Evolutionary conservation across 1,139 yeast genomes (phyloP).

Genomic region (Lodderomyces jiufengensis): DNA sequence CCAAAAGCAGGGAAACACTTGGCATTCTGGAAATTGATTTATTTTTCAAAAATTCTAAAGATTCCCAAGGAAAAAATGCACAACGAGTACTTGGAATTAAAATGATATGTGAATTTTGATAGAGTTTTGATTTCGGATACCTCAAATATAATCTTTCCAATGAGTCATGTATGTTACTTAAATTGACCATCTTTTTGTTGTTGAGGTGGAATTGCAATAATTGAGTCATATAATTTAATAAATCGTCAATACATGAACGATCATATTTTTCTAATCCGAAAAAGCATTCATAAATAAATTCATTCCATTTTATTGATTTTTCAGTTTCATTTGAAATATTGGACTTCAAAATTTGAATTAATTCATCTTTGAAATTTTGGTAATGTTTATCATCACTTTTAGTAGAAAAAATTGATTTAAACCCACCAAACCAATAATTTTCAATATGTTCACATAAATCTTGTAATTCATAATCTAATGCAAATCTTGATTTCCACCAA

Average conservation of each 20-base stretch:
- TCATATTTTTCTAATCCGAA: conserved; percentile 35
- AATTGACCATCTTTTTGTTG: conserved; percentile 49
- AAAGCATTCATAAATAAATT: conserved; percentile 50
- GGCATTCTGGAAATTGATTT: conserved; percentile 75
- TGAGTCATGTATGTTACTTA: conserved; percentile 44
- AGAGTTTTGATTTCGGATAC: conserved; percentile 21
- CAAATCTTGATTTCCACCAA: conserved; percentile 79
- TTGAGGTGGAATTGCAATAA: conserved; percentile 61
- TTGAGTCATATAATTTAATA: conserved; percentile 61
- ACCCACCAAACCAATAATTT: conserved; percentile 77
- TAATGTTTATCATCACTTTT: neutral
- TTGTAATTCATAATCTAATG: conserved; percentile 55
- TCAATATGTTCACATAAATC: conserved; percentile 59
- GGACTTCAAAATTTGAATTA: conserved; percentile 27
- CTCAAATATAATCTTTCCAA: conserved; percentile 35
- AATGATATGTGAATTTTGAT: conserved; percentile 47
- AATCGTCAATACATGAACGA: conserved; percentile 44
- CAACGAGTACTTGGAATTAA: conserved; percentile 66
- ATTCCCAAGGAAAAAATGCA: conserved; percentile 84
- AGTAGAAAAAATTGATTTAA: conserved; percentile 55
- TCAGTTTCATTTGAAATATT: conserved; percentile 26
- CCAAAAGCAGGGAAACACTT: conserved; percentile 49
- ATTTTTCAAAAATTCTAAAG: conserved; percentile 51
- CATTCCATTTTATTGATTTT: conserved; percentile 46
- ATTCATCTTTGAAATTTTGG: conserved; percentile 35